Conservation (phyloP, 352 stramenopile genomes). For the Globisporangium spinosum region DNA sequence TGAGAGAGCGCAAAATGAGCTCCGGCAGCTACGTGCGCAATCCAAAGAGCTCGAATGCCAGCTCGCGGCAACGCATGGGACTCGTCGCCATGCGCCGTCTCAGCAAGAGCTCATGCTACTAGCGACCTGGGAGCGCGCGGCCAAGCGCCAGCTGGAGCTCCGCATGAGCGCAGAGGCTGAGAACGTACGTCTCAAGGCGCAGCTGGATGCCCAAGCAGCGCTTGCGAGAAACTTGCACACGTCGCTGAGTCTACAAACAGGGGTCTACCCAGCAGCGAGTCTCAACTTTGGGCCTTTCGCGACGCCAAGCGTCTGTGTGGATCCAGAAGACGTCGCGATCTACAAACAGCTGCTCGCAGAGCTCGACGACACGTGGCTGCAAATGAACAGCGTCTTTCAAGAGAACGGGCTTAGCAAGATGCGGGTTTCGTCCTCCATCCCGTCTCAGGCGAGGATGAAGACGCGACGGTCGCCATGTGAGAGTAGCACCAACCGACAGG, state of each 20-base stretch:
- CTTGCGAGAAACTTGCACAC: background rate
- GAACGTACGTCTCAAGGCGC: slow-evolving; percentile 5
- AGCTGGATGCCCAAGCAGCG: background rate
- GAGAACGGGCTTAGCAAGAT: background rate
- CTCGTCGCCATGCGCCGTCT: background rate
- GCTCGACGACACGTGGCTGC: background rate
- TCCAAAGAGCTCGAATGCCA: slow-evolving; percentile 11
- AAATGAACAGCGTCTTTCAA: background rate
- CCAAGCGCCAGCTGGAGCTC: background rate
- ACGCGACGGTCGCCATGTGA: background rate
- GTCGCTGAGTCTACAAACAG: background rate
- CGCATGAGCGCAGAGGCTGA: background rate
- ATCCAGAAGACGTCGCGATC: background rate
- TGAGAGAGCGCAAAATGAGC: slow-evolving; percentile 23
- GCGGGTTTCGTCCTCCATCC: background rate
- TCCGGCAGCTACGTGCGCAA: slow-evolving; percentile 20
- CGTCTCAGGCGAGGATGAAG: background rate
- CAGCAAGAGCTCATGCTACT: slow-evolving; percentile 3
- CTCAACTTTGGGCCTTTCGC: background rate
- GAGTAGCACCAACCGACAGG: background rate
- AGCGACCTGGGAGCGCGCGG: slow-evolving; percentile 2
- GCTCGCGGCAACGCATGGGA: slow-evolving; percentile 4
- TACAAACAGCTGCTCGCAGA: background rate
- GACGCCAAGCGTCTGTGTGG: background rate
- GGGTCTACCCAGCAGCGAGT: background rate